Conservation (phyloP, 345 rosid species). For the Salix udensis region DNA sequence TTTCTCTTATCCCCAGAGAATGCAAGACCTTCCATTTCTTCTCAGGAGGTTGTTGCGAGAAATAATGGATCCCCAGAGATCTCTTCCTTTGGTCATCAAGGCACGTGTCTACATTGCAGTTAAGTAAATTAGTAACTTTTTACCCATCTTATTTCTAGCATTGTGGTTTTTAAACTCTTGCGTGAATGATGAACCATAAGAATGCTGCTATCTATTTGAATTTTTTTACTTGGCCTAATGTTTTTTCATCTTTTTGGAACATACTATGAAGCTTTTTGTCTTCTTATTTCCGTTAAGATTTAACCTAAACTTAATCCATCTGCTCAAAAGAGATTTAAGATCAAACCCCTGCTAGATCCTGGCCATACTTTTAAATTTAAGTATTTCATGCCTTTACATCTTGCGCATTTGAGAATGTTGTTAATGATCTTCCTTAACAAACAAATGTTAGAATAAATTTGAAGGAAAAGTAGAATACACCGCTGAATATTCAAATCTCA, state of each 20-base stretch:
- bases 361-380: neutral
- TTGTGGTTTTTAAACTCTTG: neutral
- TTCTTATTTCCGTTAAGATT: neutral
- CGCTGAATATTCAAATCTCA: too few relatives aligned
- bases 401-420: neutral
- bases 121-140: conserved; percentile 34
- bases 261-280: neutral
- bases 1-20: conserved; percentile 41
- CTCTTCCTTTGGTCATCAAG: conserved; percentile 79
- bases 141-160: neutral
- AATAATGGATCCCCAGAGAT: conserved; percentile 73
- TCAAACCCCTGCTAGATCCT: neutral
- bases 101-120: conserved; percentile 81
- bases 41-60: conserved; percentile 69
- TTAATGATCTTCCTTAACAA: too few relatives aligned
- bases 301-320: neutral
- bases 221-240: neutral
- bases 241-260: neutral
- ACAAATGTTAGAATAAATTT: too few relatives aligned
- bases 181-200: neutral
- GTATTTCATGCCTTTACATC: neutral
- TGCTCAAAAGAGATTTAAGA: neutral
- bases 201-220: neutral
- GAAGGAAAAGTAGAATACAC: too few relatives aligned
- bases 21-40: conserved; percentile 93